Base-by-base conservation (phyloP, 768 basidiomycete species). In the Boletus reticulatus region DNA sequence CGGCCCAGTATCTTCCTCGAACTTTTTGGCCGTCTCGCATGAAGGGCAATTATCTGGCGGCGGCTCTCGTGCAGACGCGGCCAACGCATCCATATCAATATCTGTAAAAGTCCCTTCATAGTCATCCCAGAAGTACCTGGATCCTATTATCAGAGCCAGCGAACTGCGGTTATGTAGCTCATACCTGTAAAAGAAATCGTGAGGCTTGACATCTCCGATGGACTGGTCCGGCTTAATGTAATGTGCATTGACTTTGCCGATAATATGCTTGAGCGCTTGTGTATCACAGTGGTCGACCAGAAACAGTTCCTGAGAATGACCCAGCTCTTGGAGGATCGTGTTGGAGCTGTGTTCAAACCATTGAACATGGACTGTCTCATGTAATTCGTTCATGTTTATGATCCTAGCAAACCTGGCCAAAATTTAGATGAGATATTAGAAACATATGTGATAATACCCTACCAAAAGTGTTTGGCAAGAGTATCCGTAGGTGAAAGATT, bases 341-440 rank as follows among this genome's bases (percentile, higher is more conserved):
- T 80, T 78, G 0, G 81, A 80, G 0, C 83, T 81, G 62, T 92
- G 90, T 50, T 87, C 80, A 29, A 88, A 81, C 89, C 89, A 93
- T 34, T 84, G 88, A 11, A 88, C 70, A 67, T 93, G 91, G 1
- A 81, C 79, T 2, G 55, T 69, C 50, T 76, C 69, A 6, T 71
- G 55, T 16, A 75, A 69, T 34, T 74, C 70, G 16, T 78, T 67
- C 53, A 90, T 78, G 48, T 76, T 80, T 0, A 84, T 65, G 24
- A 92, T 84, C 61, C 76, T 77, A 0, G 77, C 88, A 68, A 92
- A 90, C 88, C 89, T 91, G 60, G 16, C 43, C 14, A 29, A 48
- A 57, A 17, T 24, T 22, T 38, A 16, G 12, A 50, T 44, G 17
- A 48, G n/a, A 42, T 8, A 29, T 47, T 43, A 24, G 27, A 42